Evolutionary conservation across 371 early-diverging fungal genomes (phyloP).

Genomic region (Blastocladiella emersonii): DNA sequence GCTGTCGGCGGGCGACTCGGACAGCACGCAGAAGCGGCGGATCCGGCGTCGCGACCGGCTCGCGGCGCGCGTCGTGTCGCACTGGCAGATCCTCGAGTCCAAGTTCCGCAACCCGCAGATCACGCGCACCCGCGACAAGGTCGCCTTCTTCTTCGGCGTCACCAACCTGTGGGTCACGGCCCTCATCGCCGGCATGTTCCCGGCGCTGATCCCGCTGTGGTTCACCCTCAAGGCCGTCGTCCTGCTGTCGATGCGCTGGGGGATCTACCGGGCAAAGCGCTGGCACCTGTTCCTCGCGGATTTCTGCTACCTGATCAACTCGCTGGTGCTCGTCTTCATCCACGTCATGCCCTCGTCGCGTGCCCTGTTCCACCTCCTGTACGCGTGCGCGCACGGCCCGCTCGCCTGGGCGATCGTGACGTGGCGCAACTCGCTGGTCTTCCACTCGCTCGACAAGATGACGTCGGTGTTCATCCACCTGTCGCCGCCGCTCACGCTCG

Average conservation of each 20-base stretch:
- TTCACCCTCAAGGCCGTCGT: constrained; percentile 36
- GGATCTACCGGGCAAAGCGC: constrained; percentile 39
- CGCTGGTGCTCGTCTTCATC: constrained; percentile 33
- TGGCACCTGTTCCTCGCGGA: constrained; percentile 45
- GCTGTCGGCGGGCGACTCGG: not conserved
- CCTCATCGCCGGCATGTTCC: constrained; percentile 34
- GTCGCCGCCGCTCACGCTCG: constrained; percentile 45
- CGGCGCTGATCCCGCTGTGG: constrained; percentile 39
- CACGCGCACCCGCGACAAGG: constrained; percentile 44
- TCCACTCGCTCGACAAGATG: constrained; percentile 56
- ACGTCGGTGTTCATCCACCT: constrained; percentile 58
- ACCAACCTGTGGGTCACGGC: constrained; percentile 52
- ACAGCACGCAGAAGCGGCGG: too few species aligned
- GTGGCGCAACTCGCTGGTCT: constrained; percentile 38
- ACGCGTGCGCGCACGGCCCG: constrained; percentile 47
- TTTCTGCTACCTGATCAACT: constrained; percentile 27
- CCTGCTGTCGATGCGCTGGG: constrained; percentile 33
- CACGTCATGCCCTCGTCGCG: constrained; percentile 33
- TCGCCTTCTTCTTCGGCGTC: constrained; percentile 55
- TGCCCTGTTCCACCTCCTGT: constrained; percentile 35
- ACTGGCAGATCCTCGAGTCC: constrained; percentile 8
- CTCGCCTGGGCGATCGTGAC: constrained; percentile 55
- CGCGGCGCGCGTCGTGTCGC: constrained; percentile 15
- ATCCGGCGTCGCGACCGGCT: constrained; percentile 5
- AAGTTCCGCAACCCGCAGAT: constrained; percentile 25